Percentiles rank a stretch among this genome's conserved stretches.
Conservation (phyloP, 768 basidiomycete genomes). For the Rhizopogon vesiculosus region DNA sequence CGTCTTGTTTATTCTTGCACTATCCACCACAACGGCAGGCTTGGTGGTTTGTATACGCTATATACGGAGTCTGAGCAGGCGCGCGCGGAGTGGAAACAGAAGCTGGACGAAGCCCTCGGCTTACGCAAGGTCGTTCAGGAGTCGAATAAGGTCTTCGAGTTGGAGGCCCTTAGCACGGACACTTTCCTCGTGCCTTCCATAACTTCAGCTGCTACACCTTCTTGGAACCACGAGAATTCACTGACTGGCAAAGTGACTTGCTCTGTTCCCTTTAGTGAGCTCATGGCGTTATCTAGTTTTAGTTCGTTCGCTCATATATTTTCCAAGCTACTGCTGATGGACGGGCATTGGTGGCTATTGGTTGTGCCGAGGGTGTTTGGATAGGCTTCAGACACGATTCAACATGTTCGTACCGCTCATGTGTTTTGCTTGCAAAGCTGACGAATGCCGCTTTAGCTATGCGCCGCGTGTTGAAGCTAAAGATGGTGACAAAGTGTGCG, state of each 20-base stretch:
- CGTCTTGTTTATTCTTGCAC: constrained; percentile 84
- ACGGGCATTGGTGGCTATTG: constrained; percentile 84
- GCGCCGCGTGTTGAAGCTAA: constrained; percentile 89
- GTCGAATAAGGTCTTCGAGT: constrained; percentile 91
- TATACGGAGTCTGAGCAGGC: constrained; percentile 79
- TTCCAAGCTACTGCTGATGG: constrained; percentile 73
- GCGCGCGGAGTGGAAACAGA: constrained; percentile 84
- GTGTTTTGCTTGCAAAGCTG: not conserved
- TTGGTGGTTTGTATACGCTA: constrained; percentile 81
- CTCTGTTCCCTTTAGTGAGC: constrained; percentile 84
- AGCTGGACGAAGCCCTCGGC: constrained; percentile 84
- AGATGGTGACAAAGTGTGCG: constrained; percentile 91
- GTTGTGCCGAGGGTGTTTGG: constrained; percentile 95
- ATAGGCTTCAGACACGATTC: constrained; percentile 91
- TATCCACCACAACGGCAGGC: constrained; percentile 82
- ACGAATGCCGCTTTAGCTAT: constrained; percentile 49
- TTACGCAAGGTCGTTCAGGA: constrained; percentile 85
- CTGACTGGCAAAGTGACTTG: constrained; percentile 88
- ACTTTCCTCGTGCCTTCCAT: constrained; percentile 80
- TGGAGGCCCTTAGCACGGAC: constrained; percentile 83
- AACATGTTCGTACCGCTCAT: constrained; percentile 48
- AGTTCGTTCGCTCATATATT: constrained; percentile 6
- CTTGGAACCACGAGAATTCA: constrained; percentile 65
- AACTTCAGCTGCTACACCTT: constrained; percentile 38
- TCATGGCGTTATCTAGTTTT: not conserved